Evolutionary conservation across 2,329 filamentous ascomycete species (phyloP), one percentile per base, ranked within the genome.

Genomic region (Colletotrichum caudatum): DNA sequence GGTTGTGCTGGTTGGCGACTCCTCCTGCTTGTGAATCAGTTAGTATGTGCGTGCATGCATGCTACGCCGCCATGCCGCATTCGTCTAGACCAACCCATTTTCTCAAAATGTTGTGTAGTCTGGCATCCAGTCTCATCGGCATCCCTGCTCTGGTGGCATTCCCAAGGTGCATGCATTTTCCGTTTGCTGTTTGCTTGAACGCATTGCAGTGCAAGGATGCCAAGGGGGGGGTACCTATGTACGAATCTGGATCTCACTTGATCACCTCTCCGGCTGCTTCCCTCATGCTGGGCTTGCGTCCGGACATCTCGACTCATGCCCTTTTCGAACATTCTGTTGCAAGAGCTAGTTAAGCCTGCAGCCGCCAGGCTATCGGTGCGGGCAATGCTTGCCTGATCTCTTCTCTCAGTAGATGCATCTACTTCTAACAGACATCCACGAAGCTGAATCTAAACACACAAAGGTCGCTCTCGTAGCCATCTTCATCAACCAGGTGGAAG

Each of bases 41-140:
- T 64, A 62, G 58, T 39, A 12, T 5, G 37, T 39, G 8, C 8
- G 1, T 44, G 57, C 57, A 37, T 44, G 23, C 56, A 41, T 23
- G 53, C 29, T 59, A 48, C 48, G 59, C 58, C 37, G 48, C 50
- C 62, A 64, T 64, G 65, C 69, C 69, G 69, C 66, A 50, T 72
- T 64, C 65, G 69, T 69, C 69, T 64, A 64, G 69, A 56, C 69
- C 64, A 71, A 59, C 58, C 53, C 65, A 54, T 56, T 64, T 64
- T 72, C 69, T 60, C 41, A 41, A 18, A 18, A 41, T 18, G 33
- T 53, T 63, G 69, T 54, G 69, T 60, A 39, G 58, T 26, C 64
- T 64, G 58, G 64, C 64, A 71, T 63, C 58, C 60, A 56, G 53
- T 72, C 69, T 69, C 65, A 69, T 56, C 41, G 59, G 60, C 37